Evolutionary conservation across 805 yeast species (phyloP), one percentile per base, ranked within the genome.

Genomic region (Nematodospora valgi): DNA sequence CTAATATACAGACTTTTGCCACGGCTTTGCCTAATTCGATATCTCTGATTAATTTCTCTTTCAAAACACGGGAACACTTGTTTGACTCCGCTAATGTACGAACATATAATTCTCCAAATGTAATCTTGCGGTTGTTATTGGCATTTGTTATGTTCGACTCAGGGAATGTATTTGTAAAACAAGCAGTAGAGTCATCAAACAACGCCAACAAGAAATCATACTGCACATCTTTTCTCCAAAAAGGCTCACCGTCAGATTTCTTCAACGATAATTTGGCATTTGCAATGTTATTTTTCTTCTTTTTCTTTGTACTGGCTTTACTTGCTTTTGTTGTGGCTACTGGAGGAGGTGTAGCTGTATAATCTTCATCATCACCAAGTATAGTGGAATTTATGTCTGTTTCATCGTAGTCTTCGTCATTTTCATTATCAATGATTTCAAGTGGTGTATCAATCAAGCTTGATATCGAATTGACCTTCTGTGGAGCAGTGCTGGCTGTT

Each of bases 201-300:
- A 91, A 59, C 18, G 67, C 64, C 31, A 70, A 63, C 36, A 91
- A 62, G 46, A 89, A 86, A 45, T 82, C 88, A 57, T 80, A 84
- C 57, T 88, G 96, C 38, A 91, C 82, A 49, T 91, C 98, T 37
- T 64, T 72, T 32, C 98, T 70, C 83, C 93, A 85, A 39, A 89
- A 78, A 14, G 95, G 95, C 49, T 85, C 94, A 5, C 98, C 96
- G 52, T 91, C 98, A 13, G 78, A 71, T 53, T 89, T 91, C 59
- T 91, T 91, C 47, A 91, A 58, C 8, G 38, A 34, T 23, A 34
- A 28, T 30, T 34, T 34, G n/a, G 59, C 4, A 58, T 49, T 30
- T 52, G 38, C 15, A 49, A 38, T 4, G 58, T 49, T 32, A 51
- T 59, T 29, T 52, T 55, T 39, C 41, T 48, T 39, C 49, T 54